These are phyloP conservation scores for Curvularia sp. DNA, from an alignment of 2,329 filamentous ascomycete genomes.

Conservation along the genomic window DNA sequence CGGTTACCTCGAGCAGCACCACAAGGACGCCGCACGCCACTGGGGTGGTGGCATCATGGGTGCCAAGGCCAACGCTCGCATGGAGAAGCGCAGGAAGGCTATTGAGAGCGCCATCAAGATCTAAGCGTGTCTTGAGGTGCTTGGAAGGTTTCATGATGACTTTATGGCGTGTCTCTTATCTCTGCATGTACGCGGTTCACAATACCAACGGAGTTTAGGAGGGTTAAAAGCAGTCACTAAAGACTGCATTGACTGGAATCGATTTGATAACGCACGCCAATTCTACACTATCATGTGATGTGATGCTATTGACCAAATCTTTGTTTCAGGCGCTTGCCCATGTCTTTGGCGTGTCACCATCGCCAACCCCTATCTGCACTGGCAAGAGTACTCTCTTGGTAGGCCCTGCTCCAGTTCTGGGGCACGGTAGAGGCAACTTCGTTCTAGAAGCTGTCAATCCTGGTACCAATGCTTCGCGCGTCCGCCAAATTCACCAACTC, in stretches of 20 bases:
- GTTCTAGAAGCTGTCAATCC: constrained; percentile 57
- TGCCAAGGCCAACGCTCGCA: constrained; percentile 81
- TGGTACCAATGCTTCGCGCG: constrained; percentile 62
- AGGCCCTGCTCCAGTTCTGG: background rate
- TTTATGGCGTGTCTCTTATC: constrained; percentile 51
- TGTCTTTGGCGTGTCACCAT: background rate
- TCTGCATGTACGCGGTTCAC: constrained; percentile 51
- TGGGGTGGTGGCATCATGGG: constrained; percentile 99
- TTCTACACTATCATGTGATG: constrained; percentile 30
- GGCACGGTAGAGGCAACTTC: constrained; percentile 7
- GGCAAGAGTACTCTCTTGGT: constrained; percentile 6
- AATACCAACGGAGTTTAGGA: constrained; percentile 52
- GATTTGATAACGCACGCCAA: constrained; percentile 45
- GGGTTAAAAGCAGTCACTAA: constrained; percentile 48
- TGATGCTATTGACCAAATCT: background rate
- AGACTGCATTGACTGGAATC: constrained; percentile 48
- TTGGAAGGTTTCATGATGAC: constrained; percentile 40
- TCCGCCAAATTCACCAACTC: constrained; percentile 65
- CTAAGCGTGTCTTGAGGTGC: constrained; percentile 62
- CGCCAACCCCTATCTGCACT: constrained; percentile 9
- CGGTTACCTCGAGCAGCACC: constrained; percentile 88
- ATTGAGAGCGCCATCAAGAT: constrained; percentile 96
- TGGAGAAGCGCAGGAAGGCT: constrained; percentile 92
- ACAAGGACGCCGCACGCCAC: constrained; percentile 87
- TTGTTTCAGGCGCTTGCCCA: background rate